Base-by-base conservation (phyloP, 768 basidiomycete species). In the Amanita pseudoporphyria region DNA sequence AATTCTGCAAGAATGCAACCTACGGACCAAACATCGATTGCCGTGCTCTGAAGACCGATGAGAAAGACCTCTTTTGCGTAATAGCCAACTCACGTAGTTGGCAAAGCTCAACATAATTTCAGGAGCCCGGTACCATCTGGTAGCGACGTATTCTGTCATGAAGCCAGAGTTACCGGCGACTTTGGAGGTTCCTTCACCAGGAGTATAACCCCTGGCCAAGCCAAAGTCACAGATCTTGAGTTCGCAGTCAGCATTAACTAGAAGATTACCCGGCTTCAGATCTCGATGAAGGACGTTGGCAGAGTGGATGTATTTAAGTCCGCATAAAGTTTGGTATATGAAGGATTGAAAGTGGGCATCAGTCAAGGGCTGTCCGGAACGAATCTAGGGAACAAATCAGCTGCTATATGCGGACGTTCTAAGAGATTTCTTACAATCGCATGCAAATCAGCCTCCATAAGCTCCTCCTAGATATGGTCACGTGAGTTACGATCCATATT, bases 131-230 rank as follows among this genome's bases (percentile, higher is more conserved):
- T 99, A 99, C 95, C 95, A 98, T 50, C 95, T 77, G 6, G 95
- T 99, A n/a, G 95, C 95, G 28, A 98, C 87, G 64, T 95, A 98
- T 69, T 98, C 96, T 0, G 96, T 98, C 95, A 98, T 97, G 69
- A 98, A 97, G 0, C 95, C 95, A 60, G 85, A 86, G 59, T 87
- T 87, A 32, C 84, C 82, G 18, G 84, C 81, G 1, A 82, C 75
- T 55, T 75, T 81, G 46, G 79, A 83, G 31, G 77, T 79, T 30
- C 86, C 84, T 40, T 83, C 78, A 16, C 85, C 87, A 3, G 90
- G 90, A 18, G 85, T 90, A 66, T 93, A 95, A 2, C 93, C 93
- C 62, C 94, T 74, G 3, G 96, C 95, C 33, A 99, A 79, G 39
- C 96, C 96, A 64, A 99, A 99, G 67, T 99, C 95, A 62, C 96